Evolutionary conservation across 2,329 filamentous ascomycete genomes (phyloP).

Genomic region (Tolypocladium inflatum): DNA sequence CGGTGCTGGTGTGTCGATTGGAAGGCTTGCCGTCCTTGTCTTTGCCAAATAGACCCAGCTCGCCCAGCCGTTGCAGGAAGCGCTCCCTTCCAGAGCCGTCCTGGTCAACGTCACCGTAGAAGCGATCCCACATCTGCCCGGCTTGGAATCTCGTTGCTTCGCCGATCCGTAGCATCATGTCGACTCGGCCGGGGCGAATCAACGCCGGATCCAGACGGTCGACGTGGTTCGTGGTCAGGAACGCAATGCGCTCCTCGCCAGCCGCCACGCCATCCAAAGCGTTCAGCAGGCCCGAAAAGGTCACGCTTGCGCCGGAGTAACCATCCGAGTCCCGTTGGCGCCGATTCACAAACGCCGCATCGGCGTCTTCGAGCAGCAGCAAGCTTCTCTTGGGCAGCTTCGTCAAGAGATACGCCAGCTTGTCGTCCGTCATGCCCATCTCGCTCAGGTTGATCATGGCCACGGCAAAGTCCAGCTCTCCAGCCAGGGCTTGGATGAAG

Average conservation of each 20-base stretch:
- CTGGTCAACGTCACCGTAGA: slow-evolving; percentile 75
- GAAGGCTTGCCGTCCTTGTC: slow-evolving; percentile 36
- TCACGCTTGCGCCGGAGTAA: slow-evolving; percentile 80
- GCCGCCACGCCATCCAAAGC: slow-evolving; percentile 87
- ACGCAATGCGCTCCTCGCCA: slow-evolving; percentile 86
- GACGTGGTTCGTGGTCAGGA: slow-evolving; percentile 90
- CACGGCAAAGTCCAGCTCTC: slow-evolving; percentile 86
- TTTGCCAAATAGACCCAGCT: slow-evolving; percentile 60
- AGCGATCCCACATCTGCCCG: slow-evolving; percentile 81
- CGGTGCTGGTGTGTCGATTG: slow-evolving; percentile 63
- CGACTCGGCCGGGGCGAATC: slow-evolving; percentile 83
- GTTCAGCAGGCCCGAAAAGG: slow-evolving; percentile 84
- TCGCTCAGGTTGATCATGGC: slow-evolving; percentile 89
- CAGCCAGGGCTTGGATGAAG: slow-evolving; percentile 90
- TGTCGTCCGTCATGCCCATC: slow-evolving; percentile 80
- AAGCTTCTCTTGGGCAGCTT: slow-evolving; percentile 77
- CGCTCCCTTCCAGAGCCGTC: slow-evolving; percentile 51
- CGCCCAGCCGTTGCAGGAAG: slow-evolving; percentile 63
- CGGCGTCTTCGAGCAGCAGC: slow-evolving; percentile 79
- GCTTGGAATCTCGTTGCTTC: slow-evolving; percentile 84
- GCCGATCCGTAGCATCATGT: slow-evolving; percentile 85
- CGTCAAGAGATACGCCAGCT: slow-evolving; percentile 75
- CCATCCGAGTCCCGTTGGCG: slow-evolving; percentile 70
- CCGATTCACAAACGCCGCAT: slow-evolving; percentile 81
- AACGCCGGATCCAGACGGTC: slow-evolving; percentile 83